Conservation (phyloP, 2,329 filamentous ascomycete species). For the Apiospora arundinis region DNA sequence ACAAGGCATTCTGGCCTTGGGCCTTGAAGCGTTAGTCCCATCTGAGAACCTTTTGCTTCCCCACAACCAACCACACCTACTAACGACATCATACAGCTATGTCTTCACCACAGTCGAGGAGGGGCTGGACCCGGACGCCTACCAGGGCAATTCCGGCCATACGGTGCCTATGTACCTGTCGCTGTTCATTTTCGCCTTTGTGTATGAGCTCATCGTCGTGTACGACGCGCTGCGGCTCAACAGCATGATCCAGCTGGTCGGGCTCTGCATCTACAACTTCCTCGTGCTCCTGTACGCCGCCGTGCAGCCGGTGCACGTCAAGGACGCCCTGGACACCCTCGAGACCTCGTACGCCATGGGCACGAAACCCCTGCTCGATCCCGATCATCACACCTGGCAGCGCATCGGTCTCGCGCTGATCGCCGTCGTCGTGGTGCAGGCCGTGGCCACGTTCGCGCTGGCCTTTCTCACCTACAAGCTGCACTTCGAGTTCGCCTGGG, state of each 20-base stretch:
- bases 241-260: slow-evolving; percentile 21
- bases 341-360: neutral
- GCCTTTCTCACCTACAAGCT: slow-evolving; percentile 13
- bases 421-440: slow-evolving; percentile 4
- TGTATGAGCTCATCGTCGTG: neutral
- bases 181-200: slow-evolving; percentile 14
- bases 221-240: slow-evolving; percentile 10
- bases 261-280: slow-evolving; percentile 15
- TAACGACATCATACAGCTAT: slow-evolving; percentile 11
- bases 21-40: slow-evolving; percentile 17
- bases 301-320: neutral
- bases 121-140: neutral
- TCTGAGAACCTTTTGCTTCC: no score
- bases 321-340: neutral
- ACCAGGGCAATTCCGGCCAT: neutral
- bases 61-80: neutral
- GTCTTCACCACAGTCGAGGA: slow-evolving; percentile 8
- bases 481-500: slow-evolving; percentile 19
- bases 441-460: neutral
- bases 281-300: slow-evolving; percentile 3
- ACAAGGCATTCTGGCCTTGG: neutral
- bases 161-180: slow-evolving; percentile 19
- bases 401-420: neutral
- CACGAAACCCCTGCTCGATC: neutral
- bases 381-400: neutral